Base-by-base conservation (phyloP, 202 grass and related monocot genomes). In the Setaria italica region DNA sequence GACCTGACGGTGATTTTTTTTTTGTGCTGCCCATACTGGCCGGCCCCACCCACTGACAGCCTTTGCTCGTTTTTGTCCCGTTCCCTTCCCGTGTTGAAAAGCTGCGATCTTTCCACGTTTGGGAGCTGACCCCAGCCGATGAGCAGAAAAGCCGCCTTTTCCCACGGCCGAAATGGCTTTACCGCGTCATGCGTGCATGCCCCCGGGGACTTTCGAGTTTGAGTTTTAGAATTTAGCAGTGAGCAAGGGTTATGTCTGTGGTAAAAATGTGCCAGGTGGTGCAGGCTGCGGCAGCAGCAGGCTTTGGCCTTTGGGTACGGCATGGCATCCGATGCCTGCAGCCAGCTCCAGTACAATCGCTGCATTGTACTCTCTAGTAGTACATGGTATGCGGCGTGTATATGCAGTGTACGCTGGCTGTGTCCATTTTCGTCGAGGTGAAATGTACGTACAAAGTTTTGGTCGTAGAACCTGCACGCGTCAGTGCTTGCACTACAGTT, bases 181-280 rank as follows among this genome's bases (percentile, higher is more conserved):
- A 67, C 77, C 45, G 20, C 17, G 11, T 9, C 43, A 46, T 46
- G 43, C 8, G 43, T 46, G 43, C 43, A 10, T 46, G 8, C 43
- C 42, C 43, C 43, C 43, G 9, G 43, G 0, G 39, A 41, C 39
- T 41, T 41, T 35, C 25, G 25, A 25, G 25, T 25, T 85, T 51
- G 41, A 80, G 32, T 39, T 42, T 33, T 25, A n/a, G 62, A 25
- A 25, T 25, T 25, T 2, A 3, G 25, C 7, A 47, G 65, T 2
- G 15, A 21, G 49, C 8, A 50, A 29, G 17, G 11, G 25, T 75
- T n/a, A 17, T 60, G 64, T 62, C 11, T 13, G 42, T 72, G 76
- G 12, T 63, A 80, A 43, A 43, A 53, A 53, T 64, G 63, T 70
- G 83, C 56, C 83, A 78, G 64, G 63, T 72, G 46, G 12, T 72